A percentile compares a stretch with the other conserved stretches of the same genome.
Conservation (phyloP, 2,329 filamentous ascomycete genomes). For the Pyrenophora tritici-repentis region DNA sequence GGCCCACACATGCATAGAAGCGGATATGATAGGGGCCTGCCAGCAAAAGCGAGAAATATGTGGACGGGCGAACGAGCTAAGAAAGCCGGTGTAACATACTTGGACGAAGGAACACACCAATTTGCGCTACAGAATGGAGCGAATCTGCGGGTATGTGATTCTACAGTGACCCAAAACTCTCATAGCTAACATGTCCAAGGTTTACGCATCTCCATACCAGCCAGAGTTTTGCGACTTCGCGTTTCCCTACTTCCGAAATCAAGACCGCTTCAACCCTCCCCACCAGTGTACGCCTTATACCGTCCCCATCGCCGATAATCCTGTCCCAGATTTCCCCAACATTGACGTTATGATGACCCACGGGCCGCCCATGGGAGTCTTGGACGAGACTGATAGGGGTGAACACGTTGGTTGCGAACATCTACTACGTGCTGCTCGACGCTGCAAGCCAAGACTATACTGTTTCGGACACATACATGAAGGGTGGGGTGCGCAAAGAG, state of each 20-base stretch:
- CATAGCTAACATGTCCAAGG: conserved; percentile 23
- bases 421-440: conserved; percentile 57
- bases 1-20: conserved; percentile 34
- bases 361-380: conserved; percentile 59
- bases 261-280: conserved; percentile 59
- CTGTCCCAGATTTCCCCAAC: conserved; percentile 51
- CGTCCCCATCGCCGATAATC: conserved; percentile 40
- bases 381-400: conserved; percentile 51
- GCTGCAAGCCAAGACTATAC: conserved; percentile 60
- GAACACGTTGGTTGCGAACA: conserved; percentile 60
- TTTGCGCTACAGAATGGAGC: conserved; percentile 58
- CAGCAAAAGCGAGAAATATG: conserved; percentile 48
- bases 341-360: conserved; percentile 66
- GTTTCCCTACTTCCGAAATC: conserved; percentile 57
- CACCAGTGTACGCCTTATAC: conserved; percentile 33
- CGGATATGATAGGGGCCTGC: conserved; percentile 24
- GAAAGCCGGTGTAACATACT: conserved; percentile 56
- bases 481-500: conserved; percentile 48
- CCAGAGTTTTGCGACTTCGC: conserved; percentile 62
- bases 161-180: too few species aligned
- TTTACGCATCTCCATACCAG: conserved; percentile 61
- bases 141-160: conserved; percentile 46
- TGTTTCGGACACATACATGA: conserved; percentile 69
- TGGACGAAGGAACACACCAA: conserved; percentile 59
- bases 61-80: conserved; percentile 54